A percentile compares a stretch with the other conserved stretches of the same genome.
These are phyloP conservation scores for Penicillium sclerotigenum DNA, from an alignment of 2,329 filamentous ascomycete species.

Conservation along the genomic window DNA sequence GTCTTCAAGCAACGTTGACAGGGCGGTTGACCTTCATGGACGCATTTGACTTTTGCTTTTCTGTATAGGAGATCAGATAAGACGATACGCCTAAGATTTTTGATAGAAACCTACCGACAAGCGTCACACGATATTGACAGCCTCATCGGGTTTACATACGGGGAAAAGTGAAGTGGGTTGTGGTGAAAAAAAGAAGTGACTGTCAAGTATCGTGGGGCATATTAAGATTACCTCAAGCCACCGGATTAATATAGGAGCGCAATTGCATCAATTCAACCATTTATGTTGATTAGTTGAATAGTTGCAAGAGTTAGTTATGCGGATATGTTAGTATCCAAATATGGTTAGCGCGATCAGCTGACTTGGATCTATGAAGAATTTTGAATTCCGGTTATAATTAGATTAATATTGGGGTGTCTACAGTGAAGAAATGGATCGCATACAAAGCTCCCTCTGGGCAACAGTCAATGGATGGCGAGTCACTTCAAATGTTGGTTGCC, in stretches of 20 bases:
- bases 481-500: slow-evolving; percentile 7
- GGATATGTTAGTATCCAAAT: background rate
- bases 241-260: slow-evolving; percentile 6
- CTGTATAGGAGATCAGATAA: slow-evolving; percentile 13
- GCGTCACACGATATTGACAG: slow-evolving; percentile 37
- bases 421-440: background rate
- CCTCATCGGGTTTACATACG: slow-evolving; percentile 25
- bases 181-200: background rate
- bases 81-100: background rate
- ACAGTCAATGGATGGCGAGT: background rate
- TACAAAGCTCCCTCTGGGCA: background rate
- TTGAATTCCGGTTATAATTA: slow-evolving; percentile 1
- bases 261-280: background rate
- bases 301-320: background rate
- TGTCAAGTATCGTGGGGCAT: slow-evolving; percentile 1
- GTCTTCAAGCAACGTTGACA: slow-evolving; percentile 33
- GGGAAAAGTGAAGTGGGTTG: background rate
- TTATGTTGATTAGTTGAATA: background rate
- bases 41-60: slow-evolving; percentile 38
- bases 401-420: background rate
- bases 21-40: slow-evolving; percentile 35
- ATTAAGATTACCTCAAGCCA: background rate
- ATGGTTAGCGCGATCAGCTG: slow-evolving; percentile 6
- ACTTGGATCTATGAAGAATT: background rate
- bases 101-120: slow-evolving; percentile 28